phyloP scores from a whole-genome alignment of 768 basidiomycete genomes.

The Lactifluus volemus region DNA sequence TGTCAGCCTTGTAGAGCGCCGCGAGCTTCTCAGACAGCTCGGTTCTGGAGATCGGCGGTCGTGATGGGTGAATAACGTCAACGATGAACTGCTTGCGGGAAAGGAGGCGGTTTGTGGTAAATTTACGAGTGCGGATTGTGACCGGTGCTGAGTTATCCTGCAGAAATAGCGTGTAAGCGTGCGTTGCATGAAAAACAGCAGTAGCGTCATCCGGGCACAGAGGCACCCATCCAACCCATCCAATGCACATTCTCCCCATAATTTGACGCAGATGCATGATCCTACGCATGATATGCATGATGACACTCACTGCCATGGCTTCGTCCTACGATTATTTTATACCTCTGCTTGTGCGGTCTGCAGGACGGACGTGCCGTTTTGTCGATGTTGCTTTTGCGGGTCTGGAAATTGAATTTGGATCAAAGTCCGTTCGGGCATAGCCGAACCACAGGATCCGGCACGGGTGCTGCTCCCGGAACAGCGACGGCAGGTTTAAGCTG shows the following conservation, averaged over 20 bases:
- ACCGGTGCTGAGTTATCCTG: slow-evolving; percentile 80
- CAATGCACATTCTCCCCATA: not conserved
- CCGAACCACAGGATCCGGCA: slow-evolving; percentile 25
- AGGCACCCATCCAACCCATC: slow-evolving; percentile 28
- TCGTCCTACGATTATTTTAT: slow-evolving; percentile 10
- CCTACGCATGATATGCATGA: not conserved
- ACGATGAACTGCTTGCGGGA: slow-evolving; percentile 94
- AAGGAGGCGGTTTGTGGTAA: slow-evolving; percentile 97
- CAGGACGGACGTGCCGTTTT: slow-evolving; percentile 7
- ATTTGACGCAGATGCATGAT: not conserved
- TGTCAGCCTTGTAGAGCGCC: slow-evolving; percentile 85
- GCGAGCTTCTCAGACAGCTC: slow-evolving; percentile 93
- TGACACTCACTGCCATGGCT: slow-evolving; percentile 24
- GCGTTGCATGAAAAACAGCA: slow-evolving; percentile 12
- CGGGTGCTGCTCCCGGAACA: too few species aligned
- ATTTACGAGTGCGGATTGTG: slow-evolving; percentile 97
- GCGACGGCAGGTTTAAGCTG: not conserved
- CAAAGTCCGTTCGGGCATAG: slow-evolving; percentile 34
- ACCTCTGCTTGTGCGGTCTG: slow-evolving; percentile 23
- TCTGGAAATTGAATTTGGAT: slow-evolving; percentile 13
- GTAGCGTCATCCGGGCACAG: slow-evolving; percentile 26
- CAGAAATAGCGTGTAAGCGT: slow-evolving; percentile 18
- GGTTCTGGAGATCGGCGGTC: slow-evolving; percentile 85
- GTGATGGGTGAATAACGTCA: slow-evolving; percentile 91
- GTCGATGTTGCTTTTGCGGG: not conserved